Conservation (phyloP, 257 asterid species). For the Voacanga thouarsii region DNA sequence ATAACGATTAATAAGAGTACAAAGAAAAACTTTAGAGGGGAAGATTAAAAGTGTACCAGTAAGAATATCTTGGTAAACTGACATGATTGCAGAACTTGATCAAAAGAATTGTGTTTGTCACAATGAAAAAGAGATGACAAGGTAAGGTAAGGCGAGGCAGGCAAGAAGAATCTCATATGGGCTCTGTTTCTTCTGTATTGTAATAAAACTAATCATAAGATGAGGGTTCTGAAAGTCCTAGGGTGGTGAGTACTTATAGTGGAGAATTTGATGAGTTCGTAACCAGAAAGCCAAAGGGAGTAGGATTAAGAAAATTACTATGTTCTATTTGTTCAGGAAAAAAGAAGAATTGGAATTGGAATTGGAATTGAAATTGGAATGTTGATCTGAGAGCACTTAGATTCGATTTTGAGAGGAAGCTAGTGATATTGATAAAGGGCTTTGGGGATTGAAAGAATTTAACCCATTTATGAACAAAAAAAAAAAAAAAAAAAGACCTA, state of each 20-base stretch:
- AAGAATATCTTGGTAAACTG: slow-evolving; percentile 56
- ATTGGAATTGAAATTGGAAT: no score
- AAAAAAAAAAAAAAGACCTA: no score
- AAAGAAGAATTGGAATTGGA: neutral
- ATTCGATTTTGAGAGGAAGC: no score
- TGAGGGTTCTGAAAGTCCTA: neutral
- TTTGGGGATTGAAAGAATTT: no score
- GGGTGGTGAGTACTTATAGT: neutral
- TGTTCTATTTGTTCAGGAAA: no score
- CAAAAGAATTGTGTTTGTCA: neutral
- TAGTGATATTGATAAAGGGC: no score
- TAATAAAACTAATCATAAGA: no score
- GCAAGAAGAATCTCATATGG: neutral
- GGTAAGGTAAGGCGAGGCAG: no score
- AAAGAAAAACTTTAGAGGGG: neutral
- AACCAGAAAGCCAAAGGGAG: no score
- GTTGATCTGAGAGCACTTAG: no score
- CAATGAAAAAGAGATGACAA: neutral
- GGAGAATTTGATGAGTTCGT: no score
- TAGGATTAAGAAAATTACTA: neutral
- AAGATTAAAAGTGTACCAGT: slow-evolving; percentile 15
- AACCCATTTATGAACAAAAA: no score
- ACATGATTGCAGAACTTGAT: slow-evolving; percentile 29
- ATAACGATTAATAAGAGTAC: neutral
- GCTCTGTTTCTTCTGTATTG: neutral